A percentile compares a stretch with the other conserved stretches of the same genome.
Evolutionary conservation across 495 filamentous ascomycete genomes (phyloP).

Genomic region (Physcia stellaris): DNA sequence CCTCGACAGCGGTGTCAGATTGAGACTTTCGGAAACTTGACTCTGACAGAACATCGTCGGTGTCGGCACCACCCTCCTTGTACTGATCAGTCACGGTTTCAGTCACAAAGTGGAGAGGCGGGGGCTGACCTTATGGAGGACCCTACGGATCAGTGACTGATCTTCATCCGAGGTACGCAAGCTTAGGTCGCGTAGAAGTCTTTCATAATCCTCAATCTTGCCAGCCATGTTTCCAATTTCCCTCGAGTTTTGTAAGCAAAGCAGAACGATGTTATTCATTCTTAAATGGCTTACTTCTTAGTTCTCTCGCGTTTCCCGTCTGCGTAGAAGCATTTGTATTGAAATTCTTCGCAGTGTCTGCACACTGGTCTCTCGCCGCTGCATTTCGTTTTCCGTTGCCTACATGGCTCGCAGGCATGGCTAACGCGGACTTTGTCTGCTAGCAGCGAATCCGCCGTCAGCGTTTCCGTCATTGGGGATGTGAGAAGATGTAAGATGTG

Average conservation of each 20-base stretch:
- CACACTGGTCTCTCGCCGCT: slow-evolving; percentile 44
- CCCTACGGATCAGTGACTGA: slow-evolving; percentile 23
- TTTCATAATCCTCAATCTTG: slow-evolving; percentile 37
- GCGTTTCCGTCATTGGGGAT: neutral
- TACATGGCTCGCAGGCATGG: slow-evolving; percentile 58
- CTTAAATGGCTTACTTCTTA: slow-evolving; percentile 32
- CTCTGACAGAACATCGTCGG: neutral
- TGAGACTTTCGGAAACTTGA: neutral
- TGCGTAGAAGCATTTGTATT: slow-evolving; percentile 35
- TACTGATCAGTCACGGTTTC: neutral
- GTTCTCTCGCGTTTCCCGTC: slow-evolving; percentile 44
- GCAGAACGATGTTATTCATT: slow-evolving; percentile 6
- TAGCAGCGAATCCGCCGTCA: slow-evolving; percentile 9
- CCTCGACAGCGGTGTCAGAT: slow-evolving; percentile 7
- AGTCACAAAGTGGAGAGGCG: slow-evolving; percentile 10
- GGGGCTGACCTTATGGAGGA: slow-evolving; percentile 28
- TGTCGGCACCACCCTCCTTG: too few species aligned
- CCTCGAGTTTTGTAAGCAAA: slow-evolving; percentile 15
- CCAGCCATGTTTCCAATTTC: slow-evolving; percentile 30
- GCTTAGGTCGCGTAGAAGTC: slow-evolving; percentile 28
- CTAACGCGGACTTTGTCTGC: slow-evolving; percentile 24
- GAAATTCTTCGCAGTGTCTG: slow-evolving; percentile 41
- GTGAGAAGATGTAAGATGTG: too few species aligned
- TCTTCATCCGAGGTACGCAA: slow-evolving; percentile 21
- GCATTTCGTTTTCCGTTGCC: slow-evolving; percentile 54